phyloP scores from a whole-genome alignment of 176 grass and related monocot species.

The Musa beccarii region DNA sequence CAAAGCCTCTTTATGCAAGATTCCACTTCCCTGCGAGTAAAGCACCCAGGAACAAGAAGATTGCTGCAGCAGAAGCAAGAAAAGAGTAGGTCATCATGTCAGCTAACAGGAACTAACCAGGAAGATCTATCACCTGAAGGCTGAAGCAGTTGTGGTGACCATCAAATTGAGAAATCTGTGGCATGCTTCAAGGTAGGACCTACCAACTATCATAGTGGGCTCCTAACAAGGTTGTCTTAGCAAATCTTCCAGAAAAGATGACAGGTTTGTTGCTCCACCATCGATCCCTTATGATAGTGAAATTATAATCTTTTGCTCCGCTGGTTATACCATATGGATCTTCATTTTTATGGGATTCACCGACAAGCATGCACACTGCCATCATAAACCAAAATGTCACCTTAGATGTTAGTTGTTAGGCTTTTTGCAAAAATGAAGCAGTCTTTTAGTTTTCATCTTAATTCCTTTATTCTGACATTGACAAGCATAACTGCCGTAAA shows the following conservation, averaged over 20 bases:
- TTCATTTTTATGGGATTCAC: neutral
- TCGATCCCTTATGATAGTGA: neutral
- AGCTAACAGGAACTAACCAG: neutral
- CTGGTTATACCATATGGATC: neutral
- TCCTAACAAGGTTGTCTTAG: neutral
- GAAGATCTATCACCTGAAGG: neutral
- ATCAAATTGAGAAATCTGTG: neutral
- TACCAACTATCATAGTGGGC: no score
- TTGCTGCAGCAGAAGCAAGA: neutral
- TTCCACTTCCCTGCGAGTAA: slow-evolving; percentile 64
- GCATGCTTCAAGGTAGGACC: no score
- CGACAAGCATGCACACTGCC: neutral
- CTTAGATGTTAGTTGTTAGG: neutral
- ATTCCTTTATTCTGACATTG: neutral
- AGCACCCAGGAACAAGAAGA: slow-evolving; percentile 27
- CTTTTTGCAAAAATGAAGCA: no score
- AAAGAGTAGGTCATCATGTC: neutral
- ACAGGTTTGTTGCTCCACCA: neutral
- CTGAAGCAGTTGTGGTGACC: neutral
- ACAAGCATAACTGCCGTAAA: neutral
- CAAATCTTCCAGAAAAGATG: neutral
- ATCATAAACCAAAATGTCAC: neutral
- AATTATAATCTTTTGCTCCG: no score
- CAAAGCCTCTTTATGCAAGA: slow-evolving; percentile 67
- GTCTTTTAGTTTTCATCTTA: no score